These are phyloP conservation scores for Aspergillus kassunensis DNA, from an alignment of 495 filamentous ascomycete genomes.

Conservation along the genomic window DNA sequence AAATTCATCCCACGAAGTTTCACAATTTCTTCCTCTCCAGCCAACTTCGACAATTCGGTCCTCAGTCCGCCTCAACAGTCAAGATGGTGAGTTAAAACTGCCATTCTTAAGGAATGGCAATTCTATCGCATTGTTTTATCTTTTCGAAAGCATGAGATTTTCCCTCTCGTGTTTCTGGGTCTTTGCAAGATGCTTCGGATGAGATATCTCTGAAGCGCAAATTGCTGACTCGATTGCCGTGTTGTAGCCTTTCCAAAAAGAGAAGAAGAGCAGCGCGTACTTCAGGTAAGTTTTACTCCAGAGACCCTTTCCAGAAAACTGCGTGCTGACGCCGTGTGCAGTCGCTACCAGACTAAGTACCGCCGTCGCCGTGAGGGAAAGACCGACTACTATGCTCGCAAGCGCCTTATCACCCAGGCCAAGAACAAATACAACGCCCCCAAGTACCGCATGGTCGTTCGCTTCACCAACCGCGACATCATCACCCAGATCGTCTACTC, in stretches of 20 bases:
- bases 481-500: constrained; percentile 95
- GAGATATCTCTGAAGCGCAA: constrained; percentile 84
- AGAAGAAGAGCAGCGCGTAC: constrained; percentile 94
- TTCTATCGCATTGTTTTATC: constrained; percentile 10
- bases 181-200: constrained; percentile 97
- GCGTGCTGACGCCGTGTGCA: constrained; percentile 36
- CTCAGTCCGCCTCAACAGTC: constrained; percentile 38
- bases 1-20: constrained; percentile 39
- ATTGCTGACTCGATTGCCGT: constrained; percentile 87
- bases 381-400: constrained; percentile 99
- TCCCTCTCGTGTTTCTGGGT: constrained; percentile 53
- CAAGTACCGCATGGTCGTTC: constrained; percentile 99
- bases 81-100: constrained; percentile 46
- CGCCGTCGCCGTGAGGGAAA: constrained; percentile 93
- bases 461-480: constrained; percentile 99
- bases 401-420: constrained; percentile 98
- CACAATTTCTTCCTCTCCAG: constrained; percentile 24
- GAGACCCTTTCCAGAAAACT: not conserved
- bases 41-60: constrained; percentile 33
- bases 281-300: constrained; percentile 64
- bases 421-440: constrained; percentile 99
- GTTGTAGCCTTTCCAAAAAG: constrained; percentile 86
- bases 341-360: constrained; percentile 99
- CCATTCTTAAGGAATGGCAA: constrained; percentile 21
- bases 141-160: constrained; percentile 10